Evolutionary conservation across 345 rosid species (phyloP).

Genomic region (Acer negundo): DNA sequence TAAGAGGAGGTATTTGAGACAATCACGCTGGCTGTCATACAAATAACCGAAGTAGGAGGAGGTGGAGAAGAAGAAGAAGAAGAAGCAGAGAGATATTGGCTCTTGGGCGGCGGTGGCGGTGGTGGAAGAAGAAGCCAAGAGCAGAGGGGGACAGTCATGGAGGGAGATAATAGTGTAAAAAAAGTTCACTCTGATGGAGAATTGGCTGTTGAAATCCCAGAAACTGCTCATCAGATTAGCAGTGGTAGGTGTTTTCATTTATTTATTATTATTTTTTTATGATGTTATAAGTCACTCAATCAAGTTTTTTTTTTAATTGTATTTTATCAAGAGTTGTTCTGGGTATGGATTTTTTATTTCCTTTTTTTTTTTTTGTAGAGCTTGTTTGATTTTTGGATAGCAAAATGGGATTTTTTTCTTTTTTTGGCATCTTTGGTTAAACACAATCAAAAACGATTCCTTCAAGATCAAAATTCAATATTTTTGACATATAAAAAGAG

Average conservation of each 20-base stretch:
- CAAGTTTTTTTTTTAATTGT: neutral
- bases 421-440: no score
- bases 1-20: neutral
- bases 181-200: constrained; percentile 32
- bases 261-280: neutral
- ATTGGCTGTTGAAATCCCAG: constrained; percentile 48
- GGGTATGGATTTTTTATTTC: neutral
- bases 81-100: constrained; percentile 27
- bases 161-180: neutral
- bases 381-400: no score
- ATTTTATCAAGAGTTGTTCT: neutral
- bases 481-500: no score
- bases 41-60: neutral
- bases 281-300: neutral
- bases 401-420: neutral
- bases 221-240: constrained; percentile 86
- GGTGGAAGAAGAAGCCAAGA: constrained; percentile 8
- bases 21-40: constrained; percentile 27
- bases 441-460: no score
- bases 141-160: constrained; percentile 19
- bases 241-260: constrained; percentile 41
- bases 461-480: no score
- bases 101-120: constrained; percentile 16
- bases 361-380: no score
- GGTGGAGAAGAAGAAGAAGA: constrained; percentile 6